Evolutionary conservation across 2,329 filamentous ascomycete genomes (phyloP).

Genomic region (Phyllosticta citribraziliensis): DNA sequence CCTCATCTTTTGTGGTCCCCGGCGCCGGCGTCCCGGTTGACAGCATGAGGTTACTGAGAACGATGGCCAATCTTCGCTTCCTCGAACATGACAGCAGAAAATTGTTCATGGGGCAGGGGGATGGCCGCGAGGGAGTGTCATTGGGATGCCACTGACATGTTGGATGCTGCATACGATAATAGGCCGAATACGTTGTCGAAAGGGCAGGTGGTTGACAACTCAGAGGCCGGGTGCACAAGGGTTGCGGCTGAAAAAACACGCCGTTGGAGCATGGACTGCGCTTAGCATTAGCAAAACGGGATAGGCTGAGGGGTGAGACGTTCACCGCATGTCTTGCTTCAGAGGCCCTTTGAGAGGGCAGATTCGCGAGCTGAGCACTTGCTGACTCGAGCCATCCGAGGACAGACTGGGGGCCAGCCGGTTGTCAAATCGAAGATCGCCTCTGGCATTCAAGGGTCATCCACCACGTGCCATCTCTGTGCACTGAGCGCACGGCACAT

Average conservation of each 20-base stretch:
- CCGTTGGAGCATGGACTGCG: background rate
- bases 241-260: background rate
- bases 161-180: background rate
- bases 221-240: background rate
- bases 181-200: slow-evolving; percentile 3
- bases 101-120: background rate
- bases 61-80: background rate
- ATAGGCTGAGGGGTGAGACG: slow-evolving; percentile 7
- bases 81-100: background rate
- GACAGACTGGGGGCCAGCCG: slow-evolving; percentile 1
- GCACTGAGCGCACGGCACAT: slow-evolving; percentile 9
- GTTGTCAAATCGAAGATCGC: slow-evolving; percentile 10
- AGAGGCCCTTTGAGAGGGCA: background rate
- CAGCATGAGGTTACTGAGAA: background rate
- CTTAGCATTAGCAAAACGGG: background rate
- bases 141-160: background rate
- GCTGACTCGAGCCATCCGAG: slow-evolving; percentile 5
- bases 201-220: background rate
- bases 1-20: slow-evolving; percentile 4
- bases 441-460: slow-evolving; percentile 3
- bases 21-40: background rate
- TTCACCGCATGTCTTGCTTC: slow-evolving; percentile 10
- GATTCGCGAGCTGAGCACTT: slow-evolving; percentile 1
- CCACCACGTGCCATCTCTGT: slow-evolving; percentile 9
- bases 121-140: background rate